Evolutionary conservation across 2,329 filamentous ascomycete species (phyloP), one percentile per base, ranked within the genome.

Genomic region (Albophoma yamanashiensis): DNA sequence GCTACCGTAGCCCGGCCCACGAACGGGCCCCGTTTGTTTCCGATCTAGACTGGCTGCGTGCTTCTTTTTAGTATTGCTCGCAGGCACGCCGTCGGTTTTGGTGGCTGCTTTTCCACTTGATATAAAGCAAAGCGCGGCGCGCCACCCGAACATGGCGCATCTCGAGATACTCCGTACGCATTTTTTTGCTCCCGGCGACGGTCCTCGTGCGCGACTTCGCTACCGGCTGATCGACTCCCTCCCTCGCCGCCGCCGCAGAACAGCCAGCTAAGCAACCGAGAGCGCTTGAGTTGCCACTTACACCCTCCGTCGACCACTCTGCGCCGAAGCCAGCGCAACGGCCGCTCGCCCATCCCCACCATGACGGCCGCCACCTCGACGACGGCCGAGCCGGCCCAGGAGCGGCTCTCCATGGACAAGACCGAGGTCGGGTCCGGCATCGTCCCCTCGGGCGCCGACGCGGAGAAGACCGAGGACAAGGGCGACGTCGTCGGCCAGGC

Each of bases 341-440:
- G 27, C n/a, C n/a, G n/a, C n/a, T n/a, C n/a, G n/a, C 40, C n/a
- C 34, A 14, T n/a, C 55, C 39, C 61, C 59, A 56, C 58, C 58
- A 15, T 62, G 64, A 68, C 36, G 64, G 17, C 5, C 34, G 31
- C 25, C 31, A 20, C 39, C 12, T 25, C 45, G 34, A 38, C 45
- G 34, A 38, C 56, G 68, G 38, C 67, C 62, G 62, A 65, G 61
- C 61, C 52, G 14, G 38, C 50, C 8, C 43, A 38, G 22, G 63
- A 63, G 38, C 67, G 67, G 47, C 63, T 68, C 53, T 72, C 70
- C 15, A 60, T 66, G 15, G 70, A 72, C 58, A 70, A 65, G 62
- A 72, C 70, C 7, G 70, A 72, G 57, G 68, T 68, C 55, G 69
- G 63, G 38, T 72, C 68, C 2, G 62, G 64, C 39, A 65, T 66